Evolutionary conservation across 2,329 filamentous ascomycete genomes (phyloP), one percentile per base, ranked within the genome.

Genomic region (Aspergillus amoenus): DNA sequence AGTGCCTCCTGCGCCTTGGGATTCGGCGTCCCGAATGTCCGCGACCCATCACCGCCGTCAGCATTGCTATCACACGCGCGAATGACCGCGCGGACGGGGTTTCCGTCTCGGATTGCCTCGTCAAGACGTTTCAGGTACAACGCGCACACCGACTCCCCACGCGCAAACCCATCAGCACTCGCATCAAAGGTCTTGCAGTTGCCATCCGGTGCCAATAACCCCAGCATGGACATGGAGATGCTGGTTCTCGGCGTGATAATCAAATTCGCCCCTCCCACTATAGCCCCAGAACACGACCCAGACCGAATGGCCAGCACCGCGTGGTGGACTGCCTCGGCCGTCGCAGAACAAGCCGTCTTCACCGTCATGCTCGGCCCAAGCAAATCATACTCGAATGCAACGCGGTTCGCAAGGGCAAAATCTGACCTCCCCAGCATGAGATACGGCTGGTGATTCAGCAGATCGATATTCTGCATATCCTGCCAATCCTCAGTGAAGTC

Each of bases 271-370:
- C 74, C 73, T 3, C 62, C 68, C 1, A 75, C 72, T 2, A 77
- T 37, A 2, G 73, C 72, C 2, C 50, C 41, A 1, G 45, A 11
- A 32, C 56, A 59, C 2, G 42, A 22, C 3, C 58, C 52, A 8
- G 34, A 15, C 6, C 34, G 27, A 46, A 62, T 6, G 69, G 53
- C 6, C 60, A 61, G 71, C 67, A 50, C 67, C 8, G 64, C 64
- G 7, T 58, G 52, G 40, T 77, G 64, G 1, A 78, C 53, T 9
- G 50, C 65, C 1, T 64, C 57, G 3, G 75, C 40, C 1, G 73
- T 65, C 0, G 74, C 68, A 0, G 74, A 77, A 46, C 76, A 77
- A 1, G 67, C 77, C 0, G 76, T 78, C 13, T 68, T 62, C 5
- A 76, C 61, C 0, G 59, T 64, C 52, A 70, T 59, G 52, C 69